These are phyloP conservation scores for Sindora glabra DNA, from an alignment of 306 rosid genomes.

Conservation along the genomic window DNA sequence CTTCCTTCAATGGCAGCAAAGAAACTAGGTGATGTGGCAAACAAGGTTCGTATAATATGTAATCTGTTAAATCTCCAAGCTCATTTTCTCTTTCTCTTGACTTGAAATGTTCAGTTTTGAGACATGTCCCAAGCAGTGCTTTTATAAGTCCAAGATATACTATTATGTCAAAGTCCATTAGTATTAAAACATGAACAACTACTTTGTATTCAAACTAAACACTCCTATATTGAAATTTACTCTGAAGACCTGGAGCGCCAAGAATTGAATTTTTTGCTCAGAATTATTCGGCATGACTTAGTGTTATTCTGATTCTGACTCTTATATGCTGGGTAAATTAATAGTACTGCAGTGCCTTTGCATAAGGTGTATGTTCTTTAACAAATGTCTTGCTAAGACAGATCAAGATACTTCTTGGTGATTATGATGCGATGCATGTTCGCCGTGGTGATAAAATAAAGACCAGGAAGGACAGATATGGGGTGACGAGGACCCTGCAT, in stretches of 20 bases:
- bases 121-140: too few relatives aligned
- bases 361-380: background rate
- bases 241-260: too few relatives aligned
- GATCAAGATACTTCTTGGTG: conserved; percentile 52
- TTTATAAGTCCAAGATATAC: too few relatives aligned
- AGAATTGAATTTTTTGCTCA: too few relatives aligned
- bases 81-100: background rate
- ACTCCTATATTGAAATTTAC: too few relatives aligned
- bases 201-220: too few relatives aligned
- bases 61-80: background rate
- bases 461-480: conserved; percentile 87
- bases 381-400: conserved; percentile 19
- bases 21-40: conserved; percentile 64
- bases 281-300: too few relatives aligned
- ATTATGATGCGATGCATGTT: conserved; percentile 87
- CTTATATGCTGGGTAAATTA: too few relatives aligned
- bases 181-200: too few relatives aligned
- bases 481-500: conserved; percentile 60
- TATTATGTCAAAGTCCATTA: too few relatives aligned
- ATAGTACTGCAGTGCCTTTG: background rate
- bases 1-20: conserved; percentile 74
- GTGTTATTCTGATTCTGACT: too few relatives aligned
- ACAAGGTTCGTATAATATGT: conserved; percentile 45
- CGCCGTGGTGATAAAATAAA: conserved; percentile 96
- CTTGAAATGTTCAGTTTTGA: too few relatives aligned